Evolutionary conservation across 257 asterid species (phyloP).

Genomic region (Hygrophila difformis): DNA sequence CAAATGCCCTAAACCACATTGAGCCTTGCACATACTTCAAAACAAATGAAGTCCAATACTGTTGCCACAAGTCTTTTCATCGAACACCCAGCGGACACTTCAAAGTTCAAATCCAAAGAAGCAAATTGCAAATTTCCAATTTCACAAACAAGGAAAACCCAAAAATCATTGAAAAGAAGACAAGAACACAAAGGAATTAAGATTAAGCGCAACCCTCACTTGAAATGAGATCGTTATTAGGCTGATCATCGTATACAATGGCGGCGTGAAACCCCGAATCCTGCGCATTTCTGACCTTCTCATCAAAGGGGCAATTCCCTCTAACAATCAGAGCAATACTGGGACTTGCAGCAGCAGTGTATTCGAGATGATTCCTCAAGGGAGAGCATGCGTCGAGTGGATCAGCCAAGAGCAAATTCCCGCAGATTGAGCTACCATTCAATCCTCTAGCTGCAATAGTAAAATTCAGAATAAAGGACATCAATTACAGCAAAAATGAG

Average conservation of each 20-base stretch:
- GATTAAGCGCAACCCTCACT: constrained; percentile 10
- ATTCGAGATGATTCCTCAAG: constrained; percentile 15
- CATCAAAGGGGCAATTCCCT: constrained; percentile 26
- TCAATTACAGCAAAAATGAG: neutral
- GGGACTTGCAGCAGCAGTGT: neutral
- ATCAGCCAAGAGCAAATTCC: constrained; percentile 20
- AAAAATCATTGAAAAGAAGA: neutral
- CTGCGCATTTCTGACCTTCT: constrained; percentile 28
- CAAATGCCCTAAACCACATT: neutral
- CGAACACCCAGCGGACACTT: neutral
- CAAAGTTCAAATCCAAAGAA: neutral
- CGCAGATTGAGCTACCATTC: constrained; percentile 17
- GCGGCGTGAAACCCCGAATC: constrained; percentile 26
- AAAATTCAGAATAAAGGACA: neutral
- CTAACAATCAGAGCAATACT: constrained; percentile 22
- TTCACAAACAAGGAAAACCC: neutral
- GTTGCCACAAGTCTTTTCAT: constrained; percentile 4
- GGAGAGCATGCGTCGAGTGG: constrained; percentile 23
- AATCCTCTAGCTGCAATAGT: constrained; percentile 10
- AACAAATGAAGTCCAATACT: constrained; percentile 6
- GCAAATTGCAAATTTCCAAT: neutral
- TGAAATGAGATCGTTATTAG: constrained; percentile 19
- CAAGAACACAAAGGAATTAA: neutral
- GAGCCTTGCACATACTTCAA: neutral
- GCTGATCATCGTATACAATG: constrained; percentile 22